These are phyloP conservation scores for Durusdinium trenchii DNA, from an alignment of 73 alveolate genomes.

Conservation along the genomic window DNA sequence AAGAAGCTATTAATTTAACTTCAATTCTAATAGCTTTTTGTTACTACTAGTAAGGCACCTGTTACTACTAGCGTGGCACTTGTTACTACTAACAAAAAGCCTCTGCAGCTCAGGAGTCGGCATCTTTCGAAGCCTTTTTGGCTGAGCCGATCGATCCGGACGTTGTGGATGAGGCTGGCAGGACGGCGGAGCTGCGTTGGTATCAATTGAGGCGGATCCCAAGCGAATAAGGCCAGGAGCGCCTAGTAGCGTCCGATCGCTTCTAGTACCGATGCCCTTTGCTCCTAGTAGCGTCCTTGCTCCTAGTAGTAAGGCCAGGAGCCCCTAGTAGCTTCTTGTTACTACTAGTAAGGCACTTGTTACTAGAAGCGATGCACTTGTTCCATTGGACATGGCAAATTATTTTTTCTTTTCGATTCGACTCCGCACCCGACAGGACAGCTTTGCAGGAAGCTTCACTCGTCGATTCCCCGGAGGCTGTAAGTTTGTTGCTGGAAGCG, in stretches of 20 bases:
- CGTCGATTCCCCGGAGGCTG: not conserved
- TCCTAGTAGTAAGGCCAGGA: too few relatives aligned
- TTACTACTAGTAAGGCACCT: too few relatives aligned
- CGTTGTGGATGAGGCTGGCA: not conserved
- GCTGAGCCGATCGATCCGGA: conserved; percentile 35
- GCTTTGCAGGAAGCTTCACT: not conserved
- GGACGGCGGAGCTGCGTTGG: not conserved
- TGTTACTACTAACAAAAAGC: too few relatives aligned
- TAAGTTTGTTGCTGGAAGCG: not conserved
- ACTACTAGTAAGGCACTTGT: conserved; percentile 31
- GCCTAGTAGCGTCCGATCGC: not conserved
- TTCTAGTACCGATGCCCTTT: not conserved
- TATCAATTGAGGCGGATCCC: not conserved
- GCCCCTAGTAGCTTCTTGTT: not conserved
- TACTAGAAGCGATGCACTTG: not conserved
- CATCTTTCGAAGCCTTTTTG: not conserved
- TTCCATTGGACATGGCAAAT: too few relatives aligned
- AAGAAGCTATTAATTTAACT: too few relatives aligned
- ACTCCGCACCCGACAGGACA: too few relatives aligned
- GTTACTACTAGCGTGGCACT: too few relatives aligned
- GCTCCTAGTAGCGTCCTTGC: too few relatives aligned
- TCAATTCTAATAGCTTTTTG: too few relatives aligned
- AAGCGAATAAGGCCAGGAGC: conserved; percentile 6
- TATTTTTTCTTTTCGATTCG: too few relatives aligned
- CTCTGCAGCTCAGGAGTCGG: too few relatives aligned